Evolutionary conservation across 116 monocot genomes (phyloP), one percentile per base, ranked within the genome.

Genomic region (Papilionanthe hybrid): DNA sequence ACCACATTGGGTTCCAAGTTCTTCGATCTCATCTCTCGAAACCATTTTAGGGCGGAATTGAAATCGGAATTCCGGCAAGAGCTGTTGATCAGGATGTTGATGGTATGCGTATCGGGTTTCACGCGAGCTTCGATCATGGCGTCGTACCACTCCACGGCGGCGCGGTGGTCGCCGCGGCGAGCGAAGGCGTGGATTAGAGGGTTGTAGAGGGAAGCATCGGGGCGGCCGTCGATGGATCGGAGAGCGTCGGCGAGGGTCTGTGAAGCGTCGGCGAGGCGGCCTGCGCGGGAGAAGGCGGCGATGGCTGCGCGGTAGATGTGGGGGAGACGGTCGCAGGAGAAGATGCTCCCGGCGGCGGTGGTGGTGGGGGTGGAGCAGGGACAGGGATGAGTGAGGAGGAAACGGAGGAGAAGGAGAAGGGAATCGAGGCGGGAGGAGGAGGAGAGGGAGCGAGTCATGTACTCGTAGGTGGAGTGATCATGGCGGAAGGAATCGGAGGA

Each of bases 301-400:
- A 98, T 65, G 79, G 92, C 89, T 79, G 53, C 41, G 29, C 81
- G 83, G 82, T 83, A 87, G 79, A 81, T 90, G 63, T 81, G 80
- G 37, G 84, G 87, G 58, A 94, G 84, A 32, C 81, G 78, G 32
- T 86, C 85, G 82, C 98, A 98, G 49, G 91, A 77, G 87, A 98
- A 98, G 81, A 94, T 89, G 80, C 84, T 88, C 65, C 53, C 77
- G 45, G 81, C 81, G 78, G 85, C 49, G 84, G 94, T 90, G 45
- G 94, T 90, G 45, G 94, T 91, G 89, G 92, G 92, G 20, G 4
- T 45, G 78, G 88, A 56, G 85, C 97, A 97, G 74, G 97, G 92
- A 86, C 94, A 97, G 32, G 94, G 92, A 63, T 86, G 87, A 37
- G 81, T 20, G 75, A 92, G 42, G 78, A 55, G 79, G 69, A 32